phyloP scores from a whole-genome alignment of 495 filamentous ascomycete genomes.

The Tricharina praecox region DNA sequence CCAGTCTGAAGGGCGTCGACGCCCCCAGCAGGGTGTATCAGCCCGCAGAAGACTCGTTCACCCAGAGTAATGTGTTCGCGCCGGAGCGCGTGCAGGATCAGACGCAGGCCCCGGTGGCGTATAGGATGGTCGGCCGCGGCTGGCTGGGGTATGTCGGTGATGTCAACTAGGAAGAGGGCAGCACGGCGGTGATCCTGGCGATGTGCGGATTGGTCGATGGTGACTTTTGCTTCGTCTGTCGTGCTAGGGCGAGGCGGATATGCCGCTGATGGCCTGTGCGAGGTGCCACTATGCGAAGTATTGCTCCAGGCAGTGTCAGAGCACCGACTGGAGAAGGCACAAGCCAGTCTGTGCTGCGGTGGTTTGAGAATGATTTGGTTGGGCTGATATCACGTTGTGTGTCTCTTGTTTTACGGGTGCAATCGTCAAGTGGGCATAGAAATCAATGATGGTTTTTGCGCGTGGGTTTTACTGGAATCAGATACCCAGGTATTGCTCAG shows the following conservation, averaged over 20 bases:
- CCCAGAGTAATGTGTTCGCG: constrained; percentile 23
- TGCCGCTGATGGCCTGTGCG: constrained; percentile 31
- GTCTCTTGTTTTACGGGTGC: too few species aligned
- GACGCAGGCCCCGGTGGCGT: constrained; percentile 27
- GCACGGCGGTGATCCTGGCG: constrained; percentile 28
- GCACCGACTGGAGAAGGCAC: constrained; percentile 39
- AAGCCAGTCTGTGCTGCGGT: constrained; percentile 39
- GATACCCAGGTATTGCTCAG: too few species aligned
- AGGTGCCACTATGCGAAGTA: constrained; percentile 37
- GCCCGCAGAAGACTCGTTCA: constrained; percentile 14
- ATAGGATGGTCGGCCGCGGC: constrained; percentile 27
- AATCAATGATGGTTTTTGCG: too few species aligned
- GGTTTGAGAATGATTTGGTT: too few species aligned
- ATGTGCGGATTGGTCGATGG: constrained; percentile 25
- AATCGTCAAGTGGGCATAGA: too few species aligned
- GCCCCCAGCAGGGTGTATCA: constrained; percentile 26
- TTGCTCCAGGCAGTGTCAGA: constrained; percentile 39
- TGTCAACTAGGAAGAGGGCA: constrained; percentile 31
- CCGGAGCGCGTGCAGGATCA: constrained; percentile 19
- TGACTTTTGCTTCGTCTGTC: not conserved
- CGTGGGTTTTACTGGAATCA: too few species aligned
- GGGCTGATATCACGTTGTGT: too few species aligned
- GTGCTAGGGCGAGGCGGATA: not conserved
- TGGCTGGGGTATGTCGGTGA: constrained; percentile 34
- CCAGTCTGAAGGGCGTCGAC: constrained; percentile 28